Conservation (phyloP, 2,329 filamentous ascomycete genomes). For the Parastagonospora avenae region DNA sequence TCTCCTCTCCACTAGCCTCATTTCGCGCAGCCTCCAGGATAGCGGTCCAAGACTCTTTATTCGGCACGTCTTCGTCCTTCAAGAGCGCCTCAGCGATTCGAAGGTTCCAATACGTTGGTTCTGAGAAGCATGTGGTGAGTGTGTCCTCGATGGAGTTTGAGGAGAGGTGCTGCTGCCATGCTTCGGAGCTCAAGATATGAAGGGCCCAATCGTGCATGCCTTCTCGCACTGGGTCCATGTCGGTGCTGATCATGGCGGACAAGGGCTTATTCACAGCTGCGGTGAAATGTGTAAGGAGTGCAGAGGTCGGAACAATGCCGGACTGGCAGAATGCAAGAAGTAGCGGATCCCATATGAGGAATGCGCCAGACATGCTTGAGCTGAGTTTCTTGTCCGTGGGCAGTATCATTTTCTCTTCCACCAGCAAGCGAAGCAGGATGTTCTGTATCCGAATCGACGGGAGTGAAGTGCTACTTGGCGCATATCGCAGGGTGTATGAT, state of each 20-base stretch:
- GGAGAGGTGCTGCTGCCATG: constrained; percentile 41
- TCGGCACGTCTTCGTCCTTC: constrained; percentile 18
- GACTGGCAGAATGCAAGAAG: constrained; percentile 42
- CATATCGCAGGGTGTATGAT: constrained; percentile 18
- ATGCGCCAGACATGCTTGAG: constrained; percentile 49
- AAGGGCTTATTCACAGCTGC: constrained; percentile 34
- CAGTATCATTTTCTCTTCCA: constrained; percentile 44
- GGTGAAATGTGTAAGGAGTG: constrained; percentile 48
- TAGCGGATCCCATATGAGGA: constrained; percentile 51
- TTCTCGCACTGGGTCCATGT: constrained; percentile 46
- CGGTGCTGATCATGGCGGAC: constrained; percentile 2
- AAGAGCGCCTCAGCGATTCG: constrained; percentile 43
- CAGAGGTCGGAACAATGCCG: constrained; percentile 39
- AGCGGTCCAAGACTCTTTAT: constrained; percentile 17
- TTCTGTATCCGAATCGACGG: constrained; percentile 1
- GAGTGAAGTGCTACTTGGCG: constrained; percentile 4
- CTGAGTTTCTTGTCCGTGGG: constrained; percentile 43
- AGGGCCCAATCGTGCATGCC: constrained; percentile 56
- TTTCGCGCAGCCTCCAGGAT: constrained; percentile 40
- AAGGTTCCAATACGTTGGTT: constrained; percentile 46
- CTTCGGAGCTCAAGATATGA: constrained; percentile 51
- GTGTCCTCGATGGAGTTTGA: constrained; percentile 10
- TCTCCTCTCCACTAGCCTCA: constrained; percentile 5
- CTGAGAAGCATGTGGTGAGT: constrained; percentile 38
- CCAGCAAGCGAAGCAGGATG: constrained; percentile 29